Evolutionary conservation across 2,329 filamentous ascomycete genomes (phyloP), one percentile per base, ranked within the genome.

Genomic region (Gliomastix tumulicola): DNA sequence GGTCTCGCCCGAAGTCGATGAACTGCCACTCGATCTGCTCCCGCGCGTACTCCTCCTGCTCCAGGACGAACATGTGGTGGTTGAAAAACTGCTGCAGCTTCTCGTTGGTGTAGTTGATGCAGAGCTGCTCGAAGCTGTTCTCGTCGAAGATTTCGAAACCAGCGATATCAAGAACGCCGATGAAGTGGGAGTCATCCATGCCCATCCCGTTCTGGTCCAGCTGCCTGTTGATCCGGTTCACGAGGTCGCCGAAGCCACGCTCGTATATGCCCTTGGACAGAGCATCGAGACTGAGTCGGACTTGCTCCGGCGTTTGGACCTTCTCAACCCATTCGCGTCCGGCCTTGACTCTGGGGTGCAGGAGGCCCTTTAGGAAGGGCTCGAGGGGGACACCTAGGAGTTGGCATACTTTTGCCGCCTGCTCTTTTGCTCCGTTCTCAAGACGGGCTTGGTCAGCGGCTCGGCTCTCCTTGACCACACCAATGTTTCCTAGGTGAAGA

Each of bases 21-120:
- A 98, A 98, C 54, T 97, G 88, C 92, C 92, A 98, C 62, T 98
- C 92, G 48, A 98, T 98, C 59, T 96, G 87, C 56, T 98, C 92
- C 33, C 90, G 74, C 8, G 92, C 89, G 58, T 98, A 98, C 58
- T 98, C 92, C 59, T 98, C 92, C 54, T 98, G 92, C 57, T 98
- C 92, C 7, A 98, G 71, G 9, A 98, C 92, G 54, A 98, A 98
- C 92, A 98, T 98, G 67, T 98, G 94, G 56, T 98, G 92, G 53
- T 98, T 98, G 75, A 98, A 98, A 60, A 98, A 98, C 49, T 98
- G 92, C 54, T 98, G 92, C 7, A 98, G 77, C 60, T 96, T 98
- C 60, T 98, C 92, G 62, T 98, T 98, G 43, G 94, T 97, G 63
- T 98, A 98, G 63, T 98, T 98, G 73, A 98, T 98, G 68, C 92